Evolutionary conservation across 768 basidiomycete species (phyloP).

Genomic region (Boletus reticulatus): DNA sequence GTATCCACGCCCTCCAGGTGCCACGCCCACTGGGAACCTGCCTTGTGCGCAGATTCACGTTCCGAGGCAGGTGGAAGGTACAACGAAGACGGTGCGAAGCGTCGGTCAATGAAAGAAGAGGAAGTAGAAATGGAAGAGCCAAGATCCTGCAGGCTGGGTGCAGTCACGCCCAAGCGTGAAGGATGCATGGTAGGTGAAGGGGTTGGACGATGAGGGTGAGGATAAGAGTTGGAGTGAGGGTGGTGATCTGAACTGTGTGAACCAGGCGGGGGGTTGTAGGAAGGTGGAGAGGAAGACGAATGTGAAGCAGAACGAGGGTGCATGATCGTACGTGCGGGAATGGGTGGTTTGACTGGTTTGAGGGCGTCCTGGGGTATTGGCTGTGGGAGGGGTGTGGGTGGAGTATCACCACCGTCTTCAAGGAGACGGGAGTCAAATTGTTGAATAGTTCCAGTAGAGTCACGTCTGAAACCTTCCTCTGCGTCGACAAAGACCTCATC

Average conservation of each 20-base stretch:
- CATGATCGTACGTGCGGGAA: constrained; percentile 14
- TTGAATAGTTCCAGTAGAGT: constrained; percentile 25
- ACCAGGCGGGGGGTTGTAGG: constrained; percentile 19
- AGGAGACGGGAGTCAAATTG: constrained; percentile 16
- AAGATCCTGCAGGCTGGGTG: constrained; percentile 30
- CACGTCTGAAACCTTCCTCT: constrained; percentile 22
- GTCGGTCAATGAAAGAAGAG: constrained; percentile 50
- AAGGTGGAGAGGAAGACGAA: constrained; percentile 25
- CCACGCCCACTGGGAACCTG: constrained; percentile 11
- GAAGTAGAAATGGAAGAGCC: constrained; percentile 34
- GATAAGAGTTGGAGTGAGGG: constrained; percentile 2
- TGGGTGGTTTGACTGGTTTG: constrained; percentile 17
- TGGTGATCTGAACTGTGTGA: constrained; percentile 19
- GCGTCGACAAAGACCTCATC: constrained; percentile 29
- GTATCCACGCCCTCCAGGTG: constrained; percentile 25
- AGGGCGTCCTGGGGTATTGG: constrained; percentile 2
- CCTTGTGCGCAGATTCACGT: constrained; percentile 29
- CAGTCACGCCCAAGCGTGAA: constrained; percentile 11
- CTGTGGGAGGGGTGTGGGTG: neutral
- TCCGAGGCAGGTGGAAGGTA: constrained; percentile 34
- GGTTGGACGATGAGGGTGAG: constrained; percentile 16
- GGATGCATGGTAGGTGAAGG: constrained; percentile 5
- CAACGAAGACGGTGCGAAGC: constrained; percentile 46
- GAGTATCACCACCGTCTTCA: constrained; percentile 8
- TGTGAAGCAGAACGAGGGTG: constrained; percentile 17